A percentile compares a stretch with the other conserved stretches of the same genome.
These are phyloP conservation scores for Hyparrhenia diplandra DNA, from an alignment of 176 grass and related monocot genomes.

Conservation along the genomic window DNA sequence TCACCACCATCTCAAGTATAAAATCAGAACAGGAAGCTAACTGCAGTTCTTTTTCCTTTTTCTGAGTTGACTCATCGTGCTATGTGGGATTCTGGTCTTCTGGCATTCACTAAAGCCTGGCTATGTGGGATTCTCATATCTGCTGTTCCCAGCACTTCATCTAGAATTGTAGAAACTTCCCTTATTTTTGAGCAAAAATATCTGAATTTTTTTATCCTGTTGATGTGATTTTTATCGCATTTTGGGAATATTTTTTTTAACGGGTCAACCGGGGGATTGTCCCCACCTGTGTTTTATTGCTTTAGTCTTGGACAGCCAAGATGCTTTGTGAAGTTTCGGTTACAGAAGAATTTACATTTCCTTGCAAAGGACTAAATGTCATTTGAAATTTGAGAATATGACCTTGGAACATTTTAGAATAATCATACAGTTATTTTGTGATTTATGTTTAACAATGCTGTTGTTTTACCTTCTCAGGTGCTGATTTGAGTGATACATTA, in stretches of 20 bases:
- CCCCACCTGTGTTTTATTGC: too few relatives aligned
- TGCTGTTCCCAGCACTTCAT: neutral
- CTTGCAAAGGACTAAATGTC: too few relatives aligned
- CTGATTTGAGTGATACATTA: slow-evolving; percentile 88
- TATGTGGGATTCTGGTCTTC: neutral
- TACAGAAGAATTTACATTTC: too few relatives aligned
- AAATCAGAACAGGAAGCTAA: slow-evolving; percentile 7
- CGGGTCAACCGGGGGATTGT: too few relatives aligned
- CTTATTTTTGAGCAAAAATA: neutral
- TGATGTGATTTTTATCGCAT: neutral
- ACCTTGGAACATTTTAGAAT: neutral
- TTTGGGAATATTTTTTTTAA: too few relatives aligned
- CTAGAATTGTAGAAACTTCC: neutral
- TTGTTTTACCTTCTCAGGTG: slow-evolving; percentile 59
- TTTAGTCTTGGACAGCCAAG: too few relatives aligned
- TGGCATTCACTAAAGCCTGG: neutral
- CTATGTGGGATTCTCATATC: neutral
- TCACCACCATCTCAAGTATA: neutral
- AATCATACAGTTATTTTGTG: neutral
- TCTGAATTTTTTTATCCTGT: neutral
- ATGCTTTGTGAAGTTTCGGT: too few relatives aligned
- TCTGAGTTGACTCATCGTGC: slow-evolving; percentile 2
- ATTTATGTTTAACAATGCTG: slow-evolving; percentile 1
- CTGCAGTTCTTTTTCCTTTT: neutral
- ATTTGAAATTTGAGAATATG: slow-evolving; percentile 11